Conservation (phyloP, 1,139 yeast genomes). For the Suzukiozyma palmioleophila region DNA sequence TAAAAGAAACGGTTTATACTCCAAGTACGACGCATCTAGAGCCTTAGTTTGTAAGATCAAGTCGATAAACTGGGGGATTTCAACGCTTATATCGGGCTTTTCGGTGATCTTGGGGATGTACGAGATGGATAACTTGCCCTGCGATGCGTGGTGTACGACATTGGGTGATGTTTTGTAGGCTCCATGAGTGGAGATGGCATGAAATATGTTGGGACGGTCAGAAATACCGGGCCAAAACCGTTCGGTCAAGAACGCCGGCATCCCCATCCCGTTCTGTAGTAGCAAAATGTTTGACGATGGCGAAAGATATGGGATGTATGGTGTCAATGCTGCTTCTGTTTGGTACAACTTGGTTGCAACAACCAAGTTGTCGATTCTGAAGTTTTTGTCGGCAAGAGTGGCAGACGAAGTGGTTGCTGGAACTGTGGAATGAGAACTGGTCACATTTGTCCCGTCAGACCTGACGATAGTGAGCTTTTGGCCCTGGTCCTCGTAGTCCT, state of each 20-base stretch:
- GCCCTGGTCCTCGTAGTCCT: constrained; percentile 25
- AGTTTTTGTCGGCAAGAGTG: background rate
- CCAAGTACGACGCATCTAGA: constrained; percentile 42
- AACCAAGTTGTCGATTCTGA: constrained; percentile 46
- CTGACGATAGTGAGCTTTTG: constrained; percentile 1
- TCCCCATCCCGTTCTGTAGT: constrained; percentile 79
- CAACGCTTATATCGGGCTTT: constrained; percentile 5
- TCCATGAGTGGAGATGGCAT: constrained; percentile 84
- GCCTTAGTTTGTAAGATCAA: constrained; percentile 24
- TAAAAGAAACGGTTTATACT: constrained; percentile 52
- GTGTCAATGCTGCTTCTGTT: constrained; percentile 42
- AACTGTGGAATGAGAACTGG: background rate
- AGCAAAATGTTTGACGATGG: constrained; percentile 53
- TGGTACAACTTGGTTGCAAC: constrained; percentile 64
- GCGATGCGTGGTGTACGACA: constrained; percentile 62
- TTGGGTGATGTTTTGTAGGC: constrained; percentile 47
- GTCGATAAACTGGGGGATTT: constrained; percentile 27
- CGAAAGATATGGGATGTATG: constrained; percentile 37
- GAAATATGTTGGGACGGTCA: constrained; percentile 54
- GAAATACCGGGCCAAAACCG: constrained; percentile 49
- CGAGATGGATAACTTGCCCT: constrained; percentile 51
- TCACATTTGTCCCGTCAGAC: background rate
- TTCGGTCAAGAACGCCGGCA: constrained; percentile 48
- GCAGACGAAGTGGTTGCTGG: constrained; percentile 3
- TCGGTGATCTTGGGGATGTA: constrained; percentile 14